Base-by-base conservation (phyloP, 2,329 filamentous ascomycete genomes). In the Penicillium sp. region DNA sequence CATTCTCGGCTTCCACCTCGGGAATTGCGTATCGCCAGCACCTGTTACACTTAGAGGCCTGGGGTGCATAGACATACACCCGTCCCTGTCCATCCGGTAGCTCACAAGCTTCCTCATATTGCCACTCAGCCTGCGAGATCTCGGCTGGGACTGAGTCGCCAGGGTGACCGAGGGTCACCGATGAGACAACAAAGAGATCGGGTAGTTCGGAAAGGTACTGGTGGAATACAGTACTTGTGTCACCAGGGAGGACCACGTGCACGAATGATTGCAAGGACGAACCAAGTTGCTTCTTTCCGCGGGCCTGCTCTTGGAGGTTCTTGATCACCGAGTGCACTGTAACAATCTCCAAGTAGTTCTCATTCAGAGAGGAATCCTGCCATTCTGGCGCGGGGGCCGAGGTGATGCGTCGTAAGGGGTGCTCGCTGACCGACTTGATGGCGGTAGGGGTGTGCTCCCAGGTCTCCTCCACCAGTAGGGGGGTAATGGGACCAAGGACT, bases 11-110 rank as follows among this genome's bases (percentile, higher is more conserved):
- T n/a, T 65, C 61, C 50, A 62, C 52, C 45, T 72, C 65, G 21
- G 83, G 79, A n/a, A 89, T 87, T 25, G 89, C 82, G 73, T 91
- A 96, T 60, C 89, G 85, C 95, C 95, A 99, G 77, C 95, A 99
- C 50, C 95, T 82, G 1, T 85, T 82, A 72, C 95, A 99, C 74
- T 98, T 99, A 47, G 81, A 76, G 13, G 77, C 74, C 14, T 72
- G 72, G 0, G 87, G 81, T 10, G 81, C 72, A 61, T 80, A 78
- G 21, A 80, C 72, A 67, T 75, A 69, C 4, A 73, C 75, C 3
- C 55, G 69, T 3, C 74, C 76, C 52, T 62, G 57, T 16, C 70
- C 74, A 54, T 64, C 66, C 0, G 66, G 65, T 1, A 78, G 61
- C 43, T 77, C 71, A 47, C 81, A 76, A n/a, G 74, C 69, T 13